Base-by-base conservation (phyloP, 805 yeast genomes). In the Spathaspora girioi region DNA sequence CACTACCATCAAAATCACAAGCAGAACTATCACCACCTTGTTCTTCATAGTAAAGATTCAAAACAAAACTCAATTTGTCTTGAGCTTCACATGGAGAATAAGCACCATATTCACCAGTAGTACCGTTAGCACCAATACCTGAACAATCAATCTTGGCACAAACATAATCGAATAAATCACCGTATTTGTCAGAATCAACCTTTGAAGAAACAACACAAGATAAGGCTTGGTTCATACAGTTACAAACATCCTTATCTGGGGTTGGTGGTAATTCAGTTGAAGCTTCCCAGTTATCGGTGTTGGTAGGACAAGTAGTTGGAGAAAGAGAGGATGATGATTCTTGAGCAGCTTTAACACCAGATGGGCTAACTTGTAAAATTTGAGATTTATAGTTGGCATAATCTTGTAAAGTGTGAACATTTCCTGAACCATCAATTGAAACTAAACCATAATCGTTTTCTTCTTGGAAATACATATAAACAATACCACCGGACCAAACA, bases 401-500 rank as follows among this genome's bases (percentile, higher is more conserved):
- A 69, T 87, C 93, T 45, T 68, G 68, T 70, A 84, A 70, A 51
- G 93, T 86, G 48, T 73, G 67, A 53, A 84, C 86, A n/a, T 67
- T 54, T 31, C 71, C 73, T 57, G 65, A 67, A 56, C 71, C 72
- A 49, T 68, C 71, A 55, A 83, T 68, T 49, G 80, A 57, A 49
- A 87, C 92, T 64, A 87, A 78, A 74, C 96, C 93, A 64, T 86
- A 87, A 61, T 86, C 68, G 73, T 87, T 87, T 50, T 71, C 73
- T 75, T 87, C 93, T 74, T 87, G 79, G 71, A 82, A 87, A 74
- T 87, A 87, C 92, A 87, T 83, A 76, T 86, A 87, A 50, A 87
- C 93, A 64, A 87, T 87, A 80, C 93, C 96, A 73, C 96, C 93
- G 47, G 93, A 87, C 94, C 93, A 87, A 54, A 86, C 86, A 67